Conservation (phyloP, 495 filamentous ascomycete genomes). For the Staphylotrichum tortipilum region DNA sequence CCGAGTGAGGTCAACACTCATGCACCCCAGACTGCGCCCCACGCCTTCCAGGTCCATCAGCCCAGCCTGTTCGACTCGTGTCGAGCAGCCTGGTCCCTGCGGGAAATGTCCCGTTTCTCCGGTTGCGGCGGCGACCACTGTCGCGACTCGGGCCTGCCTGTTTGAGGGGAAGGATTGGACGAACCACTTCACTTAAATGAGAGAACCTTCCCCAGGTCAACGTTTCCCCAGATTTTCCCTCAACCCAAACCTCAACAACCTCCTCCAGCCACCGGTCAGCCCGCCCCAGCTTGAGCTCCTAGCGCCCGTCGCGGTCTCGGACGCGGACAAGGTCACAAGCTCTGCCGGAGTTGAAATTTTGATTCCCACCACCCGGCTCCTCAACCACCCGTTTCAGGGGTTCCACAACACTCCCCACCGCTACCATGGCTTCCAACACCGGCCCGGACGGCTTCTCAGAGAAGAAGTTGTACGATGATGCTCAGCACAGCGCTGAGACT, state of each 20-base stretch:
- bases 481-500: neutral
- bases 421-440: constrained; percentile 3
- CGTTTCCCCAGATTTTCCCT: neutral
- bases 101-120: too few relatives aligned
- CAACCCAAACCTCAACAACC: too few relatives aligned
- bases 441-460: neutral
- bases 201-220: neutral
- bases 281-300: constrained; percentile 1
- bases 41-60: too few relatives aligned
- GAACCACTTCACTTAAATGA: neutral
- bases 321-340: neutral
- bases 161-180: too few relatives aligned
- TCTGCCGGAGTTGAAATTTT: neutral
- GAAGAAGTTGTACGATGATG: neutral
- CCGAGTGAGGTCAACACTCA: too few relatives aligned
- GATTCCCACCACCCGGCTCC: neutral
- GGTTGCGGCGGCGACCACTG: too few relatives aligned
- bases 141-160: too few relatives aligned
- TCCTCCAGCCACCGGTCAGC: neutral
- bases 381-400: neutral
- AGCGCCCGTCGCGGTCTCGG: neutral
- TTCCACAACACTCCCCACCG: neutral
- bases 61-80: too few relatives aligned
- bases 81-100: too few relatives aligned
- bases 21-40: too few relatives aligned